These are phyloP conservation scores for Tilletia caries DNA, from an alignment of 1,284 basidiomycete genomes.

Conservation along the genomic window DNA sequence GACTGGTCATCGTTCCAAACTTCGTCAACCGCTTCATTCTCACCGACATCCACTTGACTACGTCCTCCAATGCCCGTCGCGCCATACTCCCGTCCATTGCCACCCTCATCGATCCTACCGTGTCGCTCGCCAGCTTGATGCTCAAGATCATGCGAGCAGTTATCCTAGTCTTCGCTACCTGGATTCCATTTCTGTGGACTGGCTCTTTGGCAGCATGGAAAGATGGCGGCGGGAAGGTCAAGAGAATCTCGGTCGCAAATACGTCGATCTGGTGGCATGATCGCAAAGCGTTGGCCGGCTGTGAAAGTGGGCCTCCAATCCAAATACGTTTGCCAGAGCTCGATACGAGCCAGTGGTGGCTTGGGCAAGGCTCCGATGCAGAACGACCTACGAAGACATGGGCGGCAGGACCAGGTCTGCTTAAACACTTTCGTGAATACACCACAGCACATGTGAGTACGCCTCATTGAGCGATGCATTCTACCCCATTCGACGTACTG, in stretches of 20 bases:
- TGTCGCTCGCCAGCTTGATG: conserved; percentile 54
- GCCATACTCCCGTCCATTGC: conserved; percentile 59
- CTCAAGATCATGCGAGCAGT: conserved; percentile 54
- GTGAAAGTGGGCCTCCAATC: conserved; percentile 58
- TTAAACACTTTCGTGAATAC: conserved; percentile 56
- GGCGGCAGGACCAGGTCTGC: conserved; percentile 19
- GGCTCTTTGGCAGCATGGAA: conserved; percentile 47
- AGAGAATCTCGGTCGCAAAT: conserved; percentile 56
- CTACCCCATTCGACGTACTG: neutral
- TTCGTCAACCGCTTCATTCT: conserved; percentile 55
- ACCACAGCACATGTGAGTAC: conserved; percentile 54
- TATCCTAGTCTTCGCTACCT: conserved; percentile 43
- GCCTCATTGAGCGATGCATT: neutral
- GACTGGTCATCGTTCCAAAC: conserved; percentile 34
- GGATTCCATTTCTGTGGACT: conserved; percentile 50
- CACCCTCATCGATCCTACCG: conserved; percentile 57
- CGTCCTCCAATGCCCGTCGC: conserved; percentile 30
- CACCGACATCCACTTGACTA: conserved; percentile 53
- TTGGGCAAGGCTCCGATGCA: conserved; percentile 30
- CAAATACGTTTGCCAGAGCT: conserved; percentile 57
- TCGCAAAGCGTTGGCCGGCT: conserved; percentile 57
- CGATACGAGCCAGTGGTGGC: conserved; percentile 57
- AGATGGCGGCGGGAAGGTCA: conserved; percentile 37
- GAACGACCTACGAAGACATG: conserved; percentile 16
- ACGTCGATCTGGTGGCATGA: conserved; percentile 57